phyloP scores from a whole-genome alignment of 2,329 filamentous ascomycete genomes.

The Akanthomyces lecanii region DNA sequence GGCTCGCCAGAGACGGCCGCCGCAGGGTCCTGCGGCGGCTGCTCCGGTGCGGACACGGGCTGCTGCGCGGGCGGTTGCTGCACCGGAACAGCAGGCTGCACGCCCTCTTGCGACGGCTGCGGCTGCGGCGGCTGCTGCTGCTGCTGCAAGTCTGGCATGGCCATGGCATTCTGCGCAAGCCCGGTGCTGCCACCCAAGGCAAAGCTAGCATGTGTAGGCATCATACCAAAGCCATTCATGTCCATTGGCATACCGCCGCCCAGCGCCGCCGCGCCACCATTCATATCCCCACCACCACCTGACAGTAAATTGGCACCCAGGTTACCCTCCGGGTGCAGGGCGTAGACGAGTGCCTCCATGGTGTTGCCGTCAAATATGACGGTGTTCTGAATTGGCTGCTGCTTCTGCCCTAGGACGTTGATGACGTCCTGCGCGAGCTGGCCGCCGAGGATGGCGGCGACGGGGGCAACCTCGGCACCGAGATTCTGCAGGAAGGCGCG shows the following conservation, averaged over 20 bases:
- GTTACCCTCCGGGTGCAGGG: slow-evolving; percentile 66
- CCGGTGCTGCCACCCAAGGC: not conserved
- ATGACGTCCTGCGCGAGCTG: slow-evolving; percentile 94
- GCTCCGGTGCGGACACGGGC: slow-evolving; percentile 8
- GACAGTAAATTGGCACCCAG: slow-evolving; percentile 48
- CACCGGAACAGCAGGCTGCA: not conserved
- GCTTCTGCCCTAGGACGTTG: slow-evolving; percentile 83
- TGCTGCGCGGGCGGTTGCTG: slow-evolving; percentile 3
- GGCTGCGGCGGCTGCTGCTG: not conserved
- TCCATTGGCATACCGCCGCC: slow-evolving; percentile 12
- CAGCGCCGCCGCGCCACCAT: slow-evolving; percentile 8
- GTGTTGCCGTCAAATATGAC: slow-evolving; percentile 84
- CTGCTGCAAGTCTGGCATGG: not conserved
- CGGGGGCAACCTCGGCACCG: slow-evolving; percentile 77
- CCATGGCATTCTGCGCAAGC: not conserved
- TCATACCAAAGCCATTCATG: slow-evolving; percentile 1
- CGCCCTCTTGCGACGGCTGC: not conserved
- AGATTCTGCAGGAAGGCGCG: slow-evolving; percentile 84
- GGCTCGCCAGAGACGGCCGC: not conserved
- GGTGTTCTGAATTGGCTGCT: slow-evolving; percentile 95
- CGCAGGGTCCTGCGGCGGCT: not conserved
- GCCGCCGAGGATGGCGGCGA: slow-evolving; percentile 84
- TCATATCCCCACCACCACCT: slow-evolving; percentile 6
- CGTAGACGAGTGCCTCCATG: slow-evolving; percentile 74
- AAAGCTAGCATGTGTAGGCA: not conserved